Evolutionary conservation across 257 asterid genomes (phyloP).

Genomic region (Nicotiana benthamiana): DNA sequence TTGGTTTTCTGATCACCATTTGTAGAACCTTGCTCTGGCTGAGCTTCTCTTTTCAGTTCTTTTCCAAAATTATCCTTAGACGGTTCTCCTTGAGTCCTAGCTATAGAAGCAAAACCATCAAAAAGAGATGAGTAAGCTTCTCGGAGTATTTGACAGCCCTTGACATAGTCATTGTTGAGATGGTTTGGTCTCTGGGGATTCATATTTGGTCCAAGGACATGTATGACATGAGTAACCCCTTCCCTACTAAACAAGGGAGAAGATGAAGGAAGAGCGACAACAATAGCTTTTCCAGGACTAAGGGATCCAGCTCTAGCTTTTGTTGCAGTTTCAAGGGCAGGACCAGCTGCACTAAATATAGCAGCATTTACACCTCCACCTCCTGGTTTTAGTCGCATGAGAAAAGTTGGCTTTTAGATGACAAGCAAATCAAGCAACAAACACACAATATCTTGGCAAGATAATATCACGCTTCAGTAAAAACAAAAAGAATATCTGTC

Average conservation of each 20-base stretch:
- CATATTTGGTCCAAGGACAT: conserved; percentile 98
- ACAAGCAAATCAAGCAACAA: conserved; percentile 10
- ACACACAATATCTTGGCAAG: conserved; percentile 1
- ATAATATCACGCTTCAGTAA: neutral
- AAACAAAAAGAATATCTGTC: neutral
- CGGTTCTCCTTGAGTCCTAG: conserved; percentile 17
- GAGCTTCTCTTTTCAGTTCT: conserved; percentile 12
- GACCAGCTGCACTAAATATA: conserved; percentile 74
- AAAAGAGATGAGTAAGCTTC: conserved; percentile 82
- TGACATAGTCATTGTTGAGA: conserved; percentile 57
- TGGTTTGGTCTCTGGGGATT: conserved; percentile 79
- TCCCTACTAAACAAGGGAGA: conserved; percentile 64
- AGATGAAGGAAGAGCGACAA: conserved; percentile 66
- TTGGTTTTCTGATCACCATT: conserved; percentile 41
- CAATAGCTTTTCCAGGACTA: conserved; percentile 59
- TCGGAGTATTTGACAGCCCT: conserved; percentile 67
- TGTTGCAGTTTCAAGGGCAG: conserved; percentile 64
- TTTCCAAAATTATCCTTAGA: conserved; percentile 8
- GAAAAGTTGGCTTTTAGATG: conserved; percentile 30
- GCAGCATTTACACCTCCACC: conserved; percentile 98
- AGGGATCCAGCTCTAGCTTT: conserved; percentile 60
- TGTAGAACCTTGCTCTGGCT: conserved; percentile 11
- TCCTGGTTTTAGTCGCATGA: conserved; percentile 83
- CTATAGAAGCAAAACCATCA: conserved; percentile 60
- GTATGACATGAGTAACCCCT: conserved; percentile 82